Conservation (phyloP, 2,329 filamentous ascomycete genomes). For the Alternaria dauci region DNA sequence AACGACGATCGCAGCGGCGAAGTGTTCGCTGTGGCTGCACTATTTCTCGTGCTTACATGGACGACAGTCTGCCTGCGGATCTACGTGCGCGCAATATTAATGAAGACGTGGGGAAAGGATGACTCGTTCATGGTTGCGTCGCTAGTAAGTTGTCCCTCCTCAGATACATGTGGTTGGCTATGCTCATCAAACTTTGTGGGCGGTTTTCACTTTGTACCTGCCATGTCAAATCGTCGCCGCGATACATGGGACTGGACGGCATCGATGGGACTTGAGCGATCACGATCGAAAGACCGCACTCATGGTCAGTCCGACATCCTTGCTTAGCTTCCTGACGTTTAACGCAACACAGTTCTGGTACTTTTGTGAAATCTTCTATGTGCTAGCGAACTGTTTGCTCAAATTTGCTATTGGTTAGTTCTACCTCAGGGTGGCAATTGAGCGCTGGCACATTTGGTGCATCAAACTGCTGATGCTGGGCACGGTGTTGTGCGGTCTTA, state of each 20-base stretch:
- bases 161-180: too few relatives aligned
- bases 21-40: conserved; percentile 41
- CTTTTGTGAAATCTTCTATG: conserved; percentile 65
- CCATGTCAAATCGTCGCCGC: conserved; percentile 52
- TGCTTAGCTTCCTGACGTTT: conserved; percentile 7
- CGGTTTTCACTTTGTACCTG: conserved; percentile 53
- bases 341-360: conserved; percentile 58
- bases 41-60: conserved; percentile 53
- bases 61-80: conserved; percentile 49
- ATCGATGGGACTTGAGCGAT: conserved; percentile 45
- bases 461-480: conserved; percentile 59
- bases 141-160: conserved; percentile 29
- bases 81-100: conserved; percentile 49
- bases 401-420: conserved; percentile 64
- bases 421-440: conserved; percentile 61
- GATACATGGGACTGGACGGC: conserved; percentile 51
- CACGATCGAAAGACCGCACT: conserved; percentile 41
- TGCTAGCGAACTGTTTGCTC: conserved; percentile 57
- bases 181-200: conserved; percentile 24
- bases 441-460: conserved; percentile 56
- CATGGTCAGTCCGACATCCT: conserved; percentile 25
- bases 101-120: conserved; percentile 50
- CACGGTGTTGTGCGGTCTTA: conserved; percentile 55
- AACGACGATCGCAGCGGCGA: conserved; percentile 31
- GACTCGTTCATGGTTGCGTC: conserved; percentile 54